Conservation (phyloP, 306 rosid genomes). For the Acmispon strigosus region DNA sequence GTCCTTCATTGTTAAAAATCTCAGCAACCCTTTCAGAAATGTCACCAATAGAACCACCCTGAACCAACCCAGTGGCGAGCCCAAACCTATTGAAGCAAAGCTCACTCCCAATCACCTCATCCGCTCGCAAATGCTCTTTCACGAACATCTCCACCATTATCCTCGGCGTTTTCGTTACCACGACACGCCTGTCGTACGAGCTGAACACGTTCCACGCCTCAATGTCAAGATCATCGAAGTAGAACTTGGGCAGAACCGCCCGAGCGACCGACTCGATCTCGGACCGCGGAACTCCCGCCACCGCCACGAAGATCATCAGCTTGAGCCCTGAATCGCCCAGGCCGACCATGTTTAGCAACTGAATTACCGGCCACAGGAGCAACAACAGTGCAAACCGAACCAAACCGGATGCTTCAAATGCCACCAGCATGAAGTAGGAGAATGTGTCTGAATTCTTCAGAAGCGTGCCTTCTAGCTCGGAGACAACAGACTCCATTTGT, state of each 20-base stretch:
- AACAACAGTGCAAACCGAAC: constrained; percentile 60
- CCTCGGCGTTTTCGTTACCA: constrained; percentile 60
- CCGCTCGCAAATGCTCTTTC: constrained; percentile 72
- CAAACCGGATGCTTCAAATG: constrained; percentile 83
- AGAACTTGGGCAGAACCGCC: constrained; percentile 85
- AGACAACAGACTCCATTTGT: constrained; percentile 47
- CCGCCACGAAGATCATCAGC: constrained; percentile 56
- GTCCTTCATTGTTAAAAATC: constrained; percentile 24
- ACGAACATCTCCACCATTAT: constrained; percentile 77
- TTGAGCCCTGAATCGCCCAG: constrained; percentile 34
- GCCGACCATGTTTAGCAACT: constrained; percentile 28
- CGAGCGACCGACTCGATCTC: constrained; percentile 71
- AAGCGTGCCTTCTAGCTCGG: constrained; percentile 87
- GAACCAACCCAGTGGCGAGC: constrained; percentile 58
- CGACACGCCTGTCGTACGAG: constrained; percentile 35
- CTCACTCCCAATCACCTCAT: constrained; percentile 60
- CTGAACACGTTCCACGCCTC: constrained; percentile 61
- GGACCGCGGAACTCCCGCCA: constrained; percentile 40
- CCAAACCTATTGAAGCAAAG: constrained; percentile 54
- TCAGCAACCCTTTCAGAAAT: constrained; percentile 29
- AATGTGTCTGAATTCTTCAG: constrained; percentile 50
- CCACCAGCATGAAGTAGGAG: constrained; percentile 78
- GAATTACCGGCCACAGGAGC: constrained; percentile 54
- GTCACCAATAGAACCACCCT: background rate
- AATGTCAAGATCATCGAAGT: constrained; percentile 65